Evolutionary conservation across 495 filamentous ascomycete genomes (phyloP).

Genomic region (Tetracladium marchalianum): DNA sequence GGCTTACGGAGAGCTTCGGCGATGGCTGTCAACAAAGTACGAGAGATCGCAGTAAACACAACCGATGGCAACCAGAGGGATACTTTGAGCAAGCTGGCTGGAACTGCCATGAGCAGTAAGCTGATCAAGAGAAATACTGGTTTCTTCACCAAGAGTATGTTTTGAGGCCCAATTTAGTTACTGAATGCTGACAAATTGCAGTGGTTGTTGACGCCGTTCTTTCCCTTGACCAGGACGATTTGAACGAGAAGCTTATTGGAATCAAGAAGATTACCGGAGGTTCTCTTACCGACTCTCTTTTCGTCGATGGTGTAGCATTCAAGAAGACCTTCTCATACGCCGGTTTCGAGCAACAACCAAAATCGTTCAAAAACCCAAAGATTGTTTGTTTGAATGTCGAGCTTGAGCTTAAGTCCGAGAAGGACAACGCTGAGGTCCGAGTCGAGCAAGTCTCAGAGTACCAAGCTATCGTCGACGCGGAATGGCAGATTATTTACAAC

Average conservation of each 20-base stretch:
- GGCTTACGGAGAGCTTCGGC: constrained; percentile 76
- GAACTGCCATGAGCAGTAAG: constrained; percentile 99
- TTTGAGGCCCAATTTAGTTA: not conserved
- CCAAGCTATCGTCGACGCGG: constrained; percentile 97
- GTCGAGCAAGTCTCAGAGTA: constrained; percentile 99
- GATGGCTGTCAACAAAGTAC: constrained; percentile 98
- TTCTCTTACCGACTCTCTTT: constrained; percentile 91
- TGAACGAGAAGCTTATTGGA: constrained; percentile 96
- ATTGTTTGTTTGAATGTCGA: constrained; percentile 97
- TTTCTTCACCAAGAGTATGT: constrained; percentile 94
- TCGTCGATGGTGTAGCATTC: constrained; percentile 96
- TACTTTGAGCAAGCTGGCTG: constrained; percentile 80
- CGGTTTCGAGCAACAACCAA: constrained; percentile 98
- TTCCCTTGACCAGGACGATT: constrained; percentile 92
- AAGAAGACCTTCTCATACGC: constrained; percentile 99
- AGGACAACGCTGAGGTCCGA: constrained; percentile 96
- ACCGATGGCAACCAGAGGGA: constrained; percentile 79
- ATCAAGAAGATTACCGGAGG: constrained; percentile 97
- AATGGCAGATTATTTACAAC: constrained; percentile 99
- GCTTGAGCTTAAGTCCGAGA: constrained; percentile 94
- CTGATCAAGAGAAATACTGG: constrained; percentile 93
- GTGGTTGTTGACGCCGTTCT: constrained; percentile 98
- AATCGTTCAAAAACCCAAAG: constrained; percentile 84
- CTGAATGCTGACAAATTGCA: constrained; percentile 23
- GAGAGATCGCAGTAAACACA: constrained; percentile 90